A percentile compares a stretch with the other conserved stretches of the same genome.
Evolutionary conservation across 2,329 filamentous ascomycete genomes (phyloP).

Genomic region (Cladosporium oxysporum): DNA sequence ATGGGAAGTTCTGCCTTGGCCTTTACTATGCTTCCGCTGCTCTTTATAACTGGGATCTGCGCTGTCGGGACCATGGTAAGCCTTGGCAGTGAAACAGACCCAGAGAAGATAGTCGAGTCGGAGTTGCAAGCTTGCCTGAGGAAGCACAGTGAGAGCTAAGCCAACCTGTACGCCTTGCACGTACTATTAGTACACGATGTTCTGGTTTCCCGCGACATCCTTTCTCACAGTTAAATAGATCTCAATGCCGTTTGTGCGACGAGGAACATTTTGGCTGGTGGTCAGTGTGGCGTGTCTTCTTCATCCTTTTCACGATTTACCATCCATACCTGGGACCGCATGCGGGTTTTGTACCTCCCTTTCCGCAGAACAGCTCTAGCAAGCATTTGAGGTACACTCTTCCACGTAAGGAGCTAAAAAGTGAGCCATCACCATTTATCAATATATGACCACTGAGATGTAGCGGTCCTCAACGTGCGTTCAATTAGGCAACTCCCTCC

Average conservation of each 20-base stretch:
- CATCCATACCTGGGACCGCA: background rate
- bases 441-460: background rate
- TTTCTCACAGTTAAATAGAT: background rate
- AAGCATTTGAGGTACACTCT: too few species aligned
- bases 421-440: background rate
- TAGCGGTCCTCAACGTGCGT: background rate
- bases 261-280: background rate
- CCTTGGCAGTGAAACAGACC: background rate
- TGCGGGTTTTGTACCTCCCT: too few species aligned
- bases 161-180: background rate
- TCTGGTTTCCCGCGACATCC: background rate
- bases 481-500: conserved; percentile 8
- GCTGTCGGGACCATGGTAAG: background rate
- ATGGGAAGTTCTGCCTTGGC: background rate
- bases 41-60: background rate
- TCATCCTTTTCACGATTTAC: background rate
- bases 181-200: background rate
- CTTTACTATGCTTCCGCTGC: background rate
- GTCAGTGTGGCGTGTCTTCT: background rate
- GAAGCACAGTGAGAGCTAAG: background rate
- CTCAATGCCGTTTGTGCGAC: background rate
- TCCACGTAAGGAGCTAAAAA: too few species aligned
- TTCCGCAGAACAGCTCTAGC: too few species aligned
- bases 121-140: background rate
- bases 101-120: background rate